Base-by-base conservation (phyloP, 768 basidiomycete genomes). In the Suillus brevipes region DNA sequence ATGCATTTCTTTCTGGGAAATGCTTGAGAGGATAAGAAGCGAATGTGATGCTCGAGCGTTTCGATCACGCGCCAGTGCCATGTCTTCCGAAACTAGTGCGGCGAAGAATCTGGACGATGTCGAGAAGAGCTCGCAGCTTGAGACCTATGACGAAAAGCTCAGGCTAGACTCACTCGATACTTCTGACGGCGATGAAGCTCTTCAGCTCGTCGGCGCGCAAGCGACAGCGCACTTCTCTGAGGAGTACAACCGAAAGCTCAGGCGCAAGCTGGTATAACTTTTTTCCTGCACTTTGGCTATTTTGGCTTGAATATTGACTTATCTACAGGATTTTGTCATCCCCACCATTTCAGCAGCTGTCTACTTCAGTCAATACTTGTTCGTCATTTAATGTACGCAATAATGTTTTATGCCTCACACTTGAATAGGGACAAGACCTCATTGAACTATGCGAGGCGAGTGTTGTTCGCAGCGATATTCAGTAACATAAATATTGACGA, bases 291-390 rank as follows among this genome's bases (percentile, higher is more conserved):
- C n/a, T 25, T 18, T 49, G 9, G 4, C 16, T 20, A 28, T 23
- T 38, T 57, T 16, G 14, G 37, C 40, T 18, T 31, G 25, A 59
- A 3, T 12, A 31, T 59, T 16, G 18, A 42, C 4, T 25, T 14
- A 55, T 34, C n/a, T 16, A 3, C 61, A 85, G 85, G 86, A 87
- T 69, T 61, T 77, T 2, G 66, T 85, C 50, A 86, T 87, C 56
- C 83, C 84, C 1, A 82, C 86, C 4, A 73, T 87, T 16, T 84
- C 84, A 67, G 87, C 87, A 2, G 85, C 86, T 3, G 87, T 89
- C 14, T 89, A 89, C 73, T 89, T 89, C 71, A 86, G 85, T 1
- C 87, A 89, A 69, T 89, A 84, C 68, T 71, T 89, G 86, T 89
- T 70, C 61, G 84, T 66, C 23, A 31, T 55, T 23, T n/a, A 23